Percentiles rank a stretch among this genome's conserved stretches.
Evolutionary conservation across 2,329 filamentous ascomycete genomes (phyloP).

Genomic region (Trichoderma lentiforme): DNA sequence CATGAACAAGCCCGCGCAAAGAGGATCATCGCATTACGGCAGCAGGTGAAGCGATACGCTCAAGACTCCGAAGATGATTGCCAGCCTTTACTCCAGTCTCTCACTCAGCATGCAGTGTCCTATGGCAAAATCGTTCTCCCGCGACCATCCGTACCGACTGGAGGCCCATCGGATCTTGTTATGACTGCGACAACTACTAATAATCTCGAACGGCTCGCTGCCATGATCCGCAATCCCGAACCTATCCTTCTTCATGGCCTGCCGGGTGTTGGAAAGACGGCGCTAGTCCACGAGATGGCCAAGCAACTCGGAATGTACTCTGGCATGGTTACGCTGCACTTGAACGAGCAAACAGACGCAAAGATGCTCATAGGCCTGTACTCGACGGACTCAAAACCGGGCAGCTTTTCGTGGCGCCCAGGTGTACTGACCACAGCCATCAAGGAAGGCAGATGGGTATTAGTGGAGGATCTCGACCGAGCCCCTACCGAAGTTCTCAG

Average conservation of each 20-base stretch:
- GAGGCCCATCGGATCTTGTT: constrained; percentile 53
- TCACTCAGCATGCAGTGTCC: constrained; percentile 60
- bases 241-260: constrained; percentile 80
- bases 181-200: constrained; percentile 67
- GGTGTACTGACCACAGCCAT: constrained; percentile 94
- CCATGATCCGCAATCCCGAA: constrained; percentile 61
- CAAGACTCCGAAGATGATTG: constrained; percentile 14
- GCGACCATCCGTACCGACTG: constrained; percentile 50
- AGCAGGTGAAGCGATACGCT: constrained; percentile 32
- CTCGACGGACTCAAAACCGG: constrained; percentile 80
- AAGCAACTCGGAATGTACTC: constrained; percentile 73
- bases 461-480: constrained; percentile 94
- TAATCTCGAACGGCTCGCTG: constrained; percentile 70
- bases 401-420: constrained; percentile 87
- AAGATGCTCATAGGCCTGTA: constrained; percentile 96
- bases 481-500: constrained; percentile 94
- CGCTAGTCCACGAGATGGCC: constrained; percentile 77
- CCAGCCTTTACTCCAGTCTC: constrained; percentile 32
- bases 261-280: constrained; percentile 87
- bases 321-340: constrained; percentile 86
- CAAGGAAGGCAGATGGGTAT: constrained; percentile 88
- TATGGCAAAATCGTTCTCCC: constrained; percentile 68
- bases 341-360: constrained; percentile 97
- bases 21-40: constrained; percentile 42
- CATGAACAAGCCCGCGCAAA: constrained; percentile 54